These are phyloP conservation scores for Aspergillus kassunensis DNA, from an alignment of 495 filamentous ascomycete species.

Conservation along the genomic window DNA sequence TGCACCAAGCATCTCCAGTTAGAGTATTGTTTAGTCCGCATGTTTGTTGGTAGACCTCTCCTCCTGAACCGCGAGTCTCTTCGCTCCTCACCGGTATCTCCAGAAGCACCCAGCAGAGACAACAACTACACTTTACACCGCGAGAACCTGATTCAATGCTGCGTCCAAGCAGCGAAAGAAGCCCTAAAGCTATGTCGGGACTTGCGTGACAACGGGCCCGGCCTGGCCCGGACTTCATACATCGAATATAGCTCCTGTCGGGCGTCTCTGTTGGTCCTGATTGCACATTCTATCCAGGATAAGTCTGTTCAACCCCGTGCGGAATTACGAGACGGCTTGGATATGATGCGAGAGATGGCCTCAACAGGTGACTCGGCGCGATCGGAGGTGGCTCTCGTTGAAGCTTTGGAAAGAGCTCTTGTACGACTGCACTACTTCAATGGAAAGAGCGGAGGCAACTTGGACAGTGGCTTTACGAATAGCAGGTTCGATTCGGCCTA, in stretches of 20 bases:
- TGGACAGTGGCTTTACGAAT: not conserved
- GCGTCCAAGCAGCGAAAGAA: slow-evolving; percentile 25
- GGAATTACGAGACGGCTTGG: slow-evolving; percentile 22
- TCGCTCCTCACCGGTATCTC: not conserved
- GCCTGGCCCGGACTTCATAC: slow-evolving; percentile 34
- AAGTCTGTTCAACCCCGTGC: slow-evolving; percentile 20
- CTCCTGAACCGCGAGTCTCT: slow-evolving; percentile 13
- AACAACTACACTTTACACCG: slow-evolving; percentile 5
- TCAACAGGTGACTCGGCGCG: slow-evolving; percentile 29
- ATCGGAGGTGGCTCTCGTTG: slow-evolving; percentile 32
- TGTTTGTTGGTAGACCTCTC: slow-evolving; percentile 34
- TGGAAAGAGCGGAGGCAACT: not conserved
- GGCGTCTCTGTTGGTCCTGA: slow-evolving; percentile 31
- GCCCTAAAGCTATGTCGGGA: slow-evolving; percentile 23
- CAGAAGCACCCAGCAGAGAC: not conserved
- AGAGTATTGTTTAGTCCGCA: slow-evolving; percentile 28
- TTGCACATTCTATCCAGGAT: slow-evolving; percentile 28
- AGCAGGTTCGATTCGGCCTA: slow-evolving; percentile 15
- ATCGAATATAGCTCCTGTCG: slow-evolving; percentile 37
- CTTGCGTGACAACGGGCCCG: slow-evolving; percentile 23
- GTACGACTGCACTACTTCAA: slow-evolving; percentile 15
- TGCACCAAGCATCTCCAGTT: slow-evolving; percentile 26
- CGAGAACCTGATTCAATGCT: slow-evolving; percentile 22
- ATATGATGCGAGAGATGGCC: slow-evolving; percentile 36
- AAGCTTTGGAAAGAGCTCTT: slow-evolving; percentile 31